Conservation (phyloP, 2,329 filamentous ascomycete genomes). For the Colletotrichum zoysiae region DNA sequence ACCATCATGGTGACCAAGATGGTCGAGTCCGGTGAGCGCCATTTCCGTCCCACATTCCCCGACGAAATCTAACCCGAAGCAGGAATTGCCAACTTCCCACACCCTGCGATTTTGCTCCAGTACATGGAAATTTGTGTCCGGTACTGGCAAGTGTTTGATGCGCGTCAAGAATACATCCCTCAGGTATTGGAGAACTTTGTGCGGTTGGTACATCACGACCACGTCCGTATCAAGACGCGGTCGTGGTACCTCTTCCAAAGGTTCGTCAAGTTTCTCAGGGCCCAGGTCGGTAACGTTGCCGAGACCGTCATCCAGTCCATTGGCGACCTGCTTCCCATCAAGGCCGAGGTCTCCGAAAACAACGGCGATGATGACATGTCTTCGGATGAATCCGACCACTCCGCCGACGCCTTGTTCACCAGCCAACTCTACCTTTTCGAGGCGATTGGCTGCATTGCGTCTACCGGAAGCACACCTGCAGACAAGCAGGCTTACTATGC, state of each 20-base stretch:
- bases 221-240: slow-evolving; percentile 87
- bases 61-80: slow-evolving; percentile 45
- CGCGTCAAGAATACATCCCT: slow-evolving; percentile 83
- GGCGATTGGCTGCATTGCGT: slow-evolving; percentile 92
- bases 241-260: slow-evolving; percentile 98
- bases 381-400: slow-evolving; percentile 90
- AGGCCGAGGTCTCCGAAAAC: slow-evolving; percentile 85
- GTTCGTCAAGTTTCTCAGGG: slow-evolving; percentile 87
- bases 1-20: slow-evolving; percentile 95
- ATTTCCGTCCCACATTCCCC: slow-evolving; percentile 19
- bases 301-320: slow-evolving; percentile 93
- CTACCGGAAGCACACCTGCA: slow-evolving; percentile 78
- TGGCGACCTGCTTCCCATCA: slow-evolving; percentile 87
- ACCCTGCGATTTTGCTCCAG: slow-evolving; percentile 92
- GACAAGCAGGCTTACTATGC: slow-evolving; percentile 91
- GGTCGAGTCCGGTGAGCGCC: slow-evolving; percentile 84
- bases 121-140: slow-evolving; percentile 99
- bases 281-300: slow-evolving; percentile 88
- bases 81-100: slow-evolving; percentile 88
- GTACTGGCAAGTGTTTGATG: slow-evolving; percentile 93
- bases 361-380: slow-evolving; percentile 92
- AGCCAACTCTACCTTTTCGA: slow-evolving; percentile 96
- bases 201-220: slow-evolving; percentile 86
- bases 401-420: slow-evolving; percentile 89
- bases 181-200: slow-evolving; percentile 93